phyloP scores from a whole-genome alignment of 106 monocot genomes.

The Alisma plantagoaquatica region DNA sequence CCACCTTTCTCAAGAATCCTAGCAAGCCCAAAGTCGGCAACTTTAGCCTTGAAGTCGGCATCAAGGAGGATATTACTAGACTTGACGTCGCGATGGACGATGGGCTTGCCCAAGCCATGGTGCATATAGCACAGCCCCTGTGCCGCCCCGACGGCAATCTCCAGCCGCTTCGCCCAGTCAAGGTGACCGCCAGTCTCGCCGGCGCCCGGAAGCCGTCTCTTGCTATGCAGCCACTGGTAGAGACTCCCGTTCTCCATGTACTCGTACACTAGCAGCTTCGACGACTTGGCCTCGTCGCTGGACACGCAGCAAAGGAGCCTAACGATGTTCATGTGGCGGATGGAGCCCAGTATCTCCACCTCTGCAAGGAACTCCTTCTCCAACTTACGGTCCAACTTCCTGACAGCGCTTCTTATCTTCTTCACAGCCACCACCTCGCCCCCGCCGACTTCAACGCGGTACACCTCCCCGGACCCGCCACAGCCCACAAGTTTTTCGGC shows the following conservation, averaged over 20 bases:
- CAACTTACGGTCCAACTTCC: slow-evolving; percentile 16
- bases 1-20: slow-evolving; percentile 23
- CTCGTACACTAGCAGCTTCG: slow-evolving; percentile 80
- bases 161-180: slow-evolving; percentile 74
- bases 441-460: slow-evolving; percentile 17
- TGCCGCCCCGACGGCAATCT: slow-evolving; percentile 64
- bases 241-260: slow-evolving; percentile 82
- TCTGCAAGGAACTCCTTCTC: slow-evolving; percentile 39
- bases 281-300: not conserved
- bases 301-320: slow-evolving; percentile 60
- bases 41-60: slow-evolving; percentile 35
- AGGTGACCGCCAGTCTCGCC: slow-evolving; percentile 1
- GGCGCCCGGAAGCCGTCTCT: not conserved
- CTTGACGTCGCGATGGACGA: slow-evolving; percentile 82
- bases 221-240: slow-evolving; percentile 50
- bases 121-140: slow-evolving; percentile 80
- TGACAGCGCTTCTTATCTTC: slow-evolving; percentile 18
- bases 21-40: slow-evolving; percentile 81
- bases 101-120: slow-evolving; percentile 47
- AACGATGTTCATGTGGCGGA: slow-evolving; percentile 62
- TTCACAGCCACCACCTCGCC: slow-evolving; percentile 42
- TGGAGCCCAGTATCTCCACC: slow-evolving; percentile 30
- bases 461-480: slow-evolving; percentile 65
- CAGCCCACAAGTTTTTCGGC: slow-evolving; percentile 58
- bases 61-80: slow-evolving; percentile 81